phyloP scores from a whole-genome alignment of 2,329 filamentous ascomycete genomes.

The Aspergillus viridinutans region DNA sequence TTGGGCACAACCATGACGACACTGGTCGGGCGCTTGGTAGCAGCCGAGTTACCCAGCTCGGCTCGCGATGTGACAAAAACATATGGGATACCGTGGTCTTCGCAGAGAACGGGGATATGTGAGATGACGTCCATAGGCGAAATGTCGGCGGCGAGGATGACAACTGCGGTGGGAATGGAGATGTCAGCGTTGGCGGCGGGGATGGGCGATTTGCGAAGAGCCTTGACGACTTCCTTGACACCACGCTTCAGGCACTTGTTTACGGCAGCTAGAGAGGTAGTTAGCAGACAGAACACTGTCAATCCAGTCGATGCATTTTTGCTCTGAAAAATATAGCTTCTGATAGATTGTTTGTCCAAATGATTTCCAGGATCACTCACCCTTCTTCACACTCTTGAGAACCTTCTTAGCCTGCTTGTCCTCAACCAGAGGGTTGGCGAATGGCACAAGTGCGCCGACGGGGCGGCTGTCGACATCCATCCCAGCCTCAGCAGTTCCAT shows the following conservation, averaged over 20 bases:
- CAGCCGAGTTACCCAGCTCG: slow-evolving; percentile 87
- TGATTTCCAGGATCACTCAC: slow-evolving; percentile 23
- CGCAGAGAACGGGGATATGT: slow-evolving; percentile 94
- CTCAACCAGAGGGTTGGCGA: slow-evolving; percentile 48
- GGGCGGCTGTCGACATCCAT: slow-evolving; percentile 31
- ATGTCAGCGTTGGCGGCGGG: slow-evolving; percentile 61
- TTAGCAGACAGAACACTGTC: slow-evolving; percentile 13
- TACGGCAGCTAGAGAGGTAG: slow-evolving; percentile 68
- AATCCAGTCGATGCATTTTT: not conserved
- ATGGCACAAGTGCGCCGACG: slow-evolving; percentile 46
- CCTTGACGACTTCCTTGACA: slow-evolving; percentile 98
- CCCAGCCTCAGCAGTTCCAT: slow-evolving; percentile 23
- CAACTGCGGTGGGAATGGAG: slow-evolving; percentile 65
- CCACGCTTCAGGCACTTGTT: slow-evolving; percentile 94
- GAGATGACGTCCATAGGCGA: slow-evolving; percentile 98
- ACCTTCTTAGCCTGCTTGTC: slow-evolving; percentile 51
- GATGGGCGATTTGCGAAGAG: slow-evolving; percentile 83
- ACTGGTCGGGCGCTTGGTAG: slow-evolving; percentile 92
- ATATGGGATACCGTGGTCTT: slow-evolving; percentile 96
- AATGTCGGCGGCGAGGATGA: slow-evolving; percentile 94
- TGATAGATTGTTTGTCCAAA: not conserved
- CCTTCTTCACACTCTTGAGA: slow-evolving; percentile 50
- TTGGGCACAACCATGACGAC: slow-evolving; percentile 76
- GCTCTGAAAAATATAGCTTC: not conserved
- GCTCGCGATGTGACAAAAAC: slow-evolving; percentile 90